Evolutionary conservation across 306 rosid genomes (phyloP).

Genomic region (Cucumis cinereus): DNA sequence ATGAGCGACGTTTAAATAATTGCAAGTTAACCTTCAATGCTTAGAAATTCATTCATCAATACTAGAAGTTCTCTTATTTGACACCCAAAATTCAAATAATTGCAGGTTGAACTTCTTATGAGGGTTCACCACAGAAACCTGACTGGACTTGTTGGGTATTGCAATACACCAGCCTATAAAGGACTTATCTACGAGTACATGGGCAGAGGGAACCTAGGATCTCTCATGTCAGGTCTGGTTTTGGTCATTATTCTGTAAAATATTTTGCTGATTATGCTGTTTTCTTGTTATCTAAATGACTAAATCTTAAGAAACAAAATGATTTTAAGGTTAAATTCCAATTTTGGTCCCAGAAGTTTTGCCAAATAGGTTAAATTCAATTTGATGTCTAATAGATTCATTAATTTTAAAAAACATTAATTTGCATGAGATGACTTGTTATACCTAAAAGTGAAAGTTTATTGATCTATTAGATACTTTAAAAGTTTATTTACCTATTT

Average conservation of each 20-base stretch:
- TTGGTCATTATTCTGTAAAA: not conserved
- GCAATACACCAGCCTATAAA: constrained; percentile 30
- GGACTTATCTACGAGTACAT: constrained; percentile 50
- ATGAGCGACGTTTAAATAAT: too few species aligned
- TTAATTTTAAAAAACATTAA: too few species aligned
- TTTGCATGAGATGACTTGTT: too few species aligned
- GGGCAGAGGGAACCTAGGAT: constrained; percentile 35
- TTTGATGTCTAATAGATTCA: too few species aligned
- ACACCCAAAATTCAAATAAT: not conserved
- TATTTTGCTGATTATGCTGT: not conserved
- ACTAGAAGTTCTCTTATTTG: not conserved
- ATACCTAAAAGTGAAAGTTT: too few species aligned
- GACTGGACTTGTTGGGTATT: constrained; percentile 36
- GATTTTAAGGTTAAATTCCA: not conserved
- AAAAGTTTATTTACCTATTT: too few species aligned
- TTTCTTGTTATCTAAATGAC: not conserved
- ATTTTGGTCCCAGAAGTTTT: too few species aligned
- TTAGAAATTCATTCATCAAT: not conserved
- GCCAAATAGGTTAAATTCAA: too few species aligned
- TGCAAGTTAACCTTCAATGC: too few species aligned
- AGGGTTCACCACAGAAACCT: constrained; percentile 41
- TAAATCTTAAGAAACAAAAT: not conserved
- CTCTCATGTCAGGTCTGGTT: constrained; percentile 25
- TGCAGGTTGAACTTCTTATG: constrained; percentile 37
- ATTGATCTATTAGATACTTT: too few species aligned